A percentile compares a stretch with the other conserved stretches of the same genome.
Evolutionary conservation across 2,329 filamentous ascomycete genomes (phyloP).

Genomic region (Colletotrichum sp.): DNA sequence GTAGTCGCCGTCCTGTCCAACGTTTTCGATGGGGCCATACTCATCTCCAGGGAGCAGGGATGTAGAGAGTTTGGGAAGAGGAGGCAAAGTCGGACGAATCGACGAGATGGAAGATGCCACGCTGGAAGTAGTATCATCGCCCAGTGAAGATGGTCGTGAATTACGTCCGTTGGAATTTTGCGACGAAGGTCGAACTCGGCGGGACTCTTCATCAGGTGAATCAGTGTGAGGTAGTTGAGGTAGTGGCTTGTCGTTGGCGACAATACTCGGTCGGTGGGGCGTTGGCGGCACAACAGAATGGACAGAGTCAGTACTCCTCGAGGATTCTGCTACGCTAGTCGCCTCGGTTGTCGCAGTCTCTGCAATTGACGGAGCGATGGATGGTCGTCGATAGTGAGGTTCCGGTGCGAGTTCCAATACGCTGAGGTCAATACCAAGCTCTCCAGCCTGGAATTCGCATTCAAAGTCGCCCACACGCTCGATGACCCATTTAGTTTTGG

Average conservation of each 20-base stretch:
- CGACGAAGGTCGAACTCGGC: slow-evolving; percentile 20
- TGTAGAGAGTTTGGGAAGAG: slow-evolving; percentile 63
- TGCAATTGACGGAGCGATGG: slow-evolving; percentile 32
- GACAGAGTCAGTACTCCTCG: slow-evolving; percentile 35
- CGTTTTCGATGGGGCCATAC: slow-evolving; percentile 51
- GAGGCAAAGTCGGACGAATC: slow-evolving; percentile 54
- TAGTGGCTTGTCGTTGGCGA: slow-evolving; percentile 67
- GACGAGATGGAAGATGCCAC: slow-evolving; percentile 53
- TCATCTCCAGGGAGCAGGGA: slow-evolving; percentile 52
- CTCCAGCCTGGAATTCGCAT: slow-evolving; percentile 70
- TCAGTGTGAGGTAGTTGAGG: slow-evolving; percentile 67
- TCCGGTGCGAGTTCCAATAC: slow-evolving; percentile 49
- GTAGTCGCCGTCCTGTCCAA: slow-evolving; percentile 55
- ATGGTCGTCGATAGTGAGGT: slow-evolving; percentile 34
- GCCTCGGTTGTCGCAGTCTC: slow-evolving; percentile 39
- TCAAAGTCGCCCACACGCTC: slow-evolving; percentile 93
- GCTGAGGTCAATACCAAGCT: slow-evolving; percentile 60
- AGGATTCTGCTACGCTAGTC: slow-evolving; percentile 43
- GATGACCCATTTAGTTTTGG: slow-evolving; percentile 83
- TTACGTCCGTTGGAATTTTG: slow-evolving; percentile 34
- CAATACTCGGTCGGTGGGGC: slow-evolving; percentile 40
- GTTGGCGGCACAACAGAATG: slow-evolving; percentile 25
- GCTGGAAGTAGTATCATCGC: slow-evolving; percentile 46
- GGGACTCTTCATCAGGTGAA: slow-evolving; percentile 35
- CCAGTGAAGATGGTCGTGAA: slow-evolving; percentile 48